Percentiles rank a stretch among this genome's conserved stretches.
Evolutionary conservation across 1,284 basidiomycete species (phyloP).

Genomic region (Trichosporon coremiiforme): DNA sequence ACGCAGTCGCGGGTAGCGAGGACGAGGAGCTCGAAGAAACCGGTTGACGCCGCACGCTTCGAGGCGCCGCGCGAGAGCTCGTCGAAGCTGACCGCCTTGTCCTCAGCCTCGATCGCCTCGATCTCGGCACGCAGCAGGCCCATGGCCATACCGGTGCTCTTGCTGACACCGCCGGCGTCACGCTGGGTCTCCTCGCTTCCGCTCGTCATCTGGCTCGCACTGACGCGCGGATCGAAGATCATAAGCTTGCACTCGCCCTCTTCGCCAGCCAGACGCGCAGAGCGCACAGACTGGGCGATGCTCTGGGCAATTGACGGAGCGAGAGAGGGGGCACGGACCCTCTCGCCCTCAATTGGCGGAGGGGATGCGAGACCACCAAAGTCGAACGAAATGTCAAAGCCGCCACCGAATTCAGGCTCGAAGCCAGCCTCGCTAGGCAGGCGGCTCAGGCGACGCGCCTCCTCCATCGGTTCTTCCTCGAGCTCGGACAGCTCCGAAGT

Average conservation of each 20-base stretch:
- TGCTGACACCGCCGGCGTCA: conserved; percentile 67
- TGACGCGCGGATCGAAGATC: conserved; percentile 69
- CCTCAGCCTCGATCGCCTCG: conserved; percentile 58
- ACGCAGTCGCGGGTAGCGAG: conserved; percentile 90
- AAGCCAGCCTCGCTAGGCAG: conserved; percentile 32
- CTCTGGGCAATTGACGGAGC: conserved; percentile 40
- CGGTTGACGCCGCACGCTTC: conserved; percentile 85
- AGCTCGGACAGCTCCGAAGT: conserved; percentile 20
- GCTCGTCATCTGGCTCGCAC: conserved; percentile 14
- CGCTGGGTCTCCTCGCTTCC: conserved; percentile 10
- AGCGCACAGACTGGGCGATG: conserved; percentile 12
- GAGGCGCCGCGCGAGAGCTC: conserved; percentile 63
- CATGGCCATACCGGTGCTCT: conserved; percentile 87
- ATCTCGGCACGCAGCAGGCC: conserved; percentile 78
- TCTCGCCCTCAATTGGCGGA: conserved; percentile 9
- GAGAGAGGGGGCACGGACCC: conserved; percentile 6
- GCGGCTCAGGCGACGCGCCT: conserved; percentile 59
- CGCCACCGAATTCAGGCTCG: conserved; percentile 31
- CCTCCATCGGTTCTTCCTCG: conserved; percentile 60
- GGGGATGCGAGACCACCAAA: conserved; percentile 14
- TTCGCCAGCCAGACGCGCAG: conserved; percentile 14
- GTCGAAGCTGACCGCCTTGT: conserved; percentile 71
- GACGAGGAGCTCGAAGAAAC: conserved; percentile 97
- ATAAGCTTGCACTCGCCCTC: conserved; percentile 71
- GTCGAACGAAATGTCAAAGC: conserved; percentile 29